Conservation (phyloP, 257 asterid genomes). For the Misopates orontium region DNA sequence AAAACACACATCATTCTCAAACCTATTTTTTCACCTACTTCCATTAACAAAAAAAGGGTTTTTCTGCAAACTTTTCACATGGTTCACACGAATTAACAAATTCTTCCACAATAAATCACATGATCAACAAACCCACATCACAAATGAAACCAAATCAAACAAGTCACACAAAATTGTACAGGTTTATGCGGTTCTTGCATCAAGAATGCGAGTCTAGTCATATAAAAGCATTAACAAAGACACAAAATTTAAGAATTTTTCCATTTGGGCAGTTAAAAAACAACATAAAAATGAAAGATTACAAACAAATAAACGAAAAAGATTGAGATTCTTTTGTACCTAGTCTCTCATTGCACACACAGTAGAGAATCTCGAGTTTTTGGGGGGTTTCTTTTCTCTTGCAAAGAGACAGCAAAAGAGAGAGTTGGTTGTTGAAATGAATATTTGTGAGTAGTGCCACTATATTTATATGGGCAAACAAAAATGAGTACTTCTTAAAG, state of each 20-base stretch:
- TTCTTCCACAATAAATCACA: conserved; percentile 23
- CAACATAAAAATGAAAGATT: conserved; percentile 22
- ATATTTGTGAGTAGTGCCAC: background rate
- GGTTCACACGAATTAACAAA: conserved; percentile 10
- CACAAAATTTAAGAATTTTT: conserved; percentile 3
- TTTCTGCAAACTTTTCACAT: background rate
- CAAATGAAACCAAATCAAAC: conserved; percentile 28
- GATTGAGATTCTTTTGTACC: conserved; percentile 31
- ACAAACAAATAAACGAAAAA: conserved; percentile 13
- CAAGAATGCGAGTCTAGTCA: conserved; percentile 18
- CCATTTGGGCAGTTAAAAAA: conserved; percentile 24
- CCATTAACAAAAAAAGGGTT: background rate
- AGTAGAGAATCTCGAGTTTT: conserved; percentile 28
- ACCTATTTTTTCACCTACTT: conserved; percentile 12
- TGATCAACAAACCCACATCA: conserved; percentile 33
- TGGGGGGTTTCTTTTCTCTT: conserved; percentile 30
- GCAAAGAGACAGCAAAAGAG: conserved; percentile 14
- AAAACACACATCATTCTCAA: background rate
- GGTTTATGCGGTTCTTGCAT: conserved; percentile 16
- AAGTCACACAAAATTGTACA: conserved; percentile 20
- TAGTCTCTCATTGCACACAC: conserved; percentile 41
- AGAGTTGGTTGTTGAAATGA: conserved; percentile 22
- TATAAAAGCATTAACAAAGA: conserved; percentile 10
- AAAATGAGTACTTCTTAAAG: background rate
- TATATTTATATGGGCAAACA: conserved; percentile 28